Evolutionary conservation across 2,329 filamentous ascomycete genomes (phyloP).

Genomic region (Xylariales sp.): DNA sequence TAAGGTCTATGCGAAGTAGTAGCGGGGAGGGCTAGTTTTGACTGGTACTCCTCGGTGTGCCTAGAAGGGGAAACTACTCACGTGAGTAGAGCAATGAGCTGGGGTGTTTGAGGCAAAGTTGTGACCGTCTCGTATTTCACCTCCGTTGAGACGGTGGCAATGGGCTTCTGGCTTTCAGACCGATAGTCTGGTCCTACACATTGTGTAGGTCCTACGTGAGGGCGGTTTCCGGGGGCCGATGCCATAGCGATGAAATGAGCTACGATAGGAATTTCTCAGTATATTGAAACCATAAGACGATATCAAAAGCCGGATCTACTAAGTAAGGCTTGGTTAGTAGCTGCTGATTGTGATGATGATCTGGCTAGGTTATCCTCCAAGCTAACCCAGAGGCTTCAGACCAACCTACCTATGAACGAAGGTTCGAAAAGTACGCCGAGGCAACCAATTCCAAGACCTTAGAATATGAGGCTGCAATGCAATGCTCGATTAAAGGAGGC

Average conservation of each 20-base stretch:
- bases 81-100: constrained; percentile 97
- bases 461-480: background rate
- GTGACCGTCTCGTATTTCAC: constrained; percentile 88
- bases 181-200: constrained; percentile 85
- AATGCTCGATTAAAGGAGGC: background rate
- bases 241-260: constrained; percentile 55
- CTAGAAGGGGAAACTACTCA: constrained; percentile 65
- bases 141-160: constrained; percentile 86
- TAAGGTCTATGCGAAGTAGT: background rate
- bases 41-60: constrained; percentile 3
- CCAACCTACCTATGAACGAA: constrained; percentile 21
- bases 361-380: constrained; percentile 3
- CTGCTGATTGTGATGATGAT: constrained; percentile 22
- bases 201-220: constrained; percentile 62
- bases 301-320: background rate
- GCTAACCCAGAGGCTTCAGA: constrained; percentile 11
- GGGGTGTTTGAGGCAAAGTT: constrained; percentile 90
- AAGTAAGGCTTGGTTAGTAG: constrained; percentile 6
- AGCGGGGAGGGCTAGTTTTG: constrained; percentile 8
- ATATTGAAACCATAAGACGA: background rate
- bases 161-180: constrained; percentile 80
- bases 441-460: background rate
- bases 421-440: background rate
- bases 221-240: constrained; percentile 46
- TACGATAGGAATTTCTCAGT: constrained; percentile 1